A percentile compares a stretch with the other conserved stretches of the same genome.
phyloP scores from a whole-genome alignment of 768 basidiomycete species.

The Porphyrellus cyaneotinctus region DNA sequence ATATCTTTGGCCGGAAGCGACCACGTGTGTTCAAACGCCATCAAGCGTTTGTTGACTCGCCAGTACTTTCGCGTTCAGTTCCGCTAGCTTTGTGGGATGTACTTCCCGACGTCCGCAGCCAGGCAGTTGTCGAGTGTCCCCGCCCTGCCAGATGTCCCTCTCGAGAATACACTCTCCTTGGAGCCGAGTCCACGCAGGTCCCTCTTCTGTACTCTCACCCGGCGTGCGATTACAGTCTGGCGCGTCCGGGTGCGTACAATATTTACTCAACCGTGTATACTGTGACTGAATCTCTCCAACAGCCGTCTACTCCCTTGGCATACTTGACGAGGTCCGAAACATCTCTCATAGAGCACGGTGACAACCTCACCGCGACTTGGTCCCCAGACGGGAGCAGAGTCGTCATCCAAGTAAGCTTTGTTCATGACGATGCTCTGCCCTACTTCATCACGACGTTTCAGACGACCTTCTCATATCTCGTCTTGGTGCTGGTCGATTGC shows the following conservation, averaged over 20 bases:
- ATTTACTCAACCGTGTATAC: background rate
- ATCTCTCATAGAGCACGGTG: conserved; percentile 81
- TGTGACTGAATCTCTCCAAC: conserved; percentile 1
- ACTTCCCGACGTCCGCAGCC: conserved; percentile 81
- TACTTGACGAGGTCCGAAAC: conserved; percentile 71
- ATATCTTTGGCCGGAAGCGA: conserved; percentile 6
- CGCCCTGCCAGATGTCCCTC: conserved; percentile 57
- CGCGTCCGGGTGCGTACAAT: conserved; percentile 62
- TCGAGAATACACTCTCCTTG: conserved; percentile 56
- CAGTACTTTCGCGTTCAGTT: background rate
- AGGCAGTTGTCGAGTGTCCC: conserved; percentile 68
- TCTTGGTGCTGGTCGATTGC: conserved; percentile 66
- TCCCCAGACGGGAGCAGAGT: conserved; percentile 77
- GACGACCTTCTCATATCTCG: conserved; percentile 79
- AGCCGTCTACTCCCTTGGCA: conserved; percentile 73
- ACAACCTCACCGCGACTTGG: conserved; percentile 73
- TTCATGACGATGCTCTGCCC: background rate
- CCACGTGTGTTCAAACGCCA: background rate
- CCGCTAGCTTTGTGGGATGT: conserved; percentile 45
- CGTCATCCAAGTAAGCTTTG: conserved; percentile 64
- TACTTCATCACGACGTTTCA: conserved; percentile 27
- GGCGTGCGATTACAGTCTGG: conserved; percentile 72
- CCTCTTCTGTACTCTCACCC: conserved; percentile 76
- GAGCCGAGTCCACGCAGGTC: conserved; percentile 67
- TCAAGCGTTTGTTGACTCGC: no score